Base-by-base conservation (phyloP, 169 alveolate genomes). In the Babesia bovis region DNA sequence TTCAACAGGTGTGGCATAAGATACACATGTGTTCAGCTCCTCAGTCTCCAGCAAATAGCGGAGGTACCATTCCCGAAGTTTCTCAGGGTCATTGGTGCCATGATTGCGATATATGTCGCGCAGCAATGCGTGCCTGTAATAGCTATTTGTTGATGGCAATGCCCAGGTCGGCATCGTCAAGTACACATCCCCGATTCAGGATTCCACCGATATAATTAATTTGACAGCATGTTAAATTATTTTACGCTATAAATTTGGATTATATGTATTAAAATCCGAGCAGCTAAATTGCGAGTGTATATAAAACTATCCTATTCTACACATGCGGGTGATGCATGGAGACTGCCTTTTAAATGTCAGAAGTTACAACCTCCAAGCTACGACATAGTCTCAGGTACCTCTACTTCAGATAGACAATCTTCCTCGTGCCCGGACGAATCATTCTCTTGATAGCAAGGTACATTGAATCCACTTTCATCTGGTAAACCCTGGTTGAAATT, bases 351-450 rank as follows among this genome's bases (percentile, higher is more conserved):
- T n/a, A n/a, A n/a, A 40, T 40, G 15, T 40, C 49, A 12, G 15
- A 10, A 40, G 21, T 12, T 40, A 10, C 49, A 15, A 12, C 15
- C 21, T 40, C 49, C 49, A 15, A 40, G 47, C 23, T 32, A 63
- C 30, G 7, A 30, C 58, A 63, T 56, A 23, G 77, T 78, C 41
- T 68, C 86, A 4, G 86, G 86, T 23, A 76, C 53, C 42, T 68
- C 83, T 28, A 25, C 4, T 10, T 67, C 86, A 4, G 86, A 78
- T 7, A 78, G 69, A 68, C 86, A 78, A 57, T 78, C 86, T 40
- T 38, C 86, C 49, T 78, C 86, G 41, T 36, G n/a, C 36, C 35
- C 13, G 19, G 76, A 50, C 56, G 57, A 49, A 2, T 38, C 23
- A 30, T 33, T 42, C 13, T 78, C 86, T 26, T 41, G 55, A 42